phyloP scores from a whole-genome alignment of 306 rosid species.

The Potentilla sterilis region DNA sequence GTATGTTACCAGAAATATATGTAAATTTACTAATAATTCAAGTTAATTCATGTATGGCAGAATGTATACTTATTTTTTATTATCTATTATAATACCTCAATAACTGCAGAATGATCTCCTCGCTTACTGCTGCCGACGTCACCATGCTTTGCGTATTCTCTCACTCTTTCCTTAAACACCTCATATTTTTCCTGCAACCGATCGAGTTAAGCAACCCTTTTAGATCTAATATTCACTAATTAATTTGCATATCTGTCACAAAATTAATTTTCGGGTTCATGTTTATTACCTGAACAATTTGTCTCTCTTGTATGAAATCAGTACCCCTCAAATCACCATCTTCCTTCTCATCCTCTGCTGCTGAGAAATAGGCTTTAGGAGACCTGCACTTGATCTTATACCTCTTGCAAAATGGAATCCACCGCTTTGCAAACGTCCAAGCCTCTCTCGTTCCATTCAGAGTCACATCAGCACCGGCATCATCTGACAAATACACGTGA shows the following conservation, averaged over 20 bases:
- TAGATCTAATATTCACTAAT: neutral
- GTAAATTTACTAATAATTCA: too few relatives aligned
- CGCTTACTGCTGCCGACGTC: conserved; percentile 16
- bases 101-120: conserved; percentile 42
- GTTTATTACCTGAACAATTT: conserved; percentile 33
- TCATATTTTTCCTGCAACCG: conserved; percentile 47
- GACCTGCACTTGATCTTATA: conserved; percentile 43
- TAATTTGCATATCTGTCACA: neutral
- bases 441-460: conserved; percentile 46
- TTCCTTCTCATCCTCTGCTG: conserved; percentile 21
- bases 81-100: conserved; percentile 34
- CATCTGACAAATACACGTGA: conserved; percentile 69
- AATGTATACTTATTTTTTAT: too few relatives aligned
- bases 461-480: conserved; percentile 54
- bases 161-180: conserved; percentile 36
- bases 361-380: conserved; percentile 62
- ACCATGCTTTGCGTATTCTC: conserved; percentile 6
- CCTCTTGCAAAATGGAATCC: conserved; percentile 66
- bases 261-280: neutral
- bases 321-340: conserved; percentile 20
- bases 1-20: too few relatives aligned
- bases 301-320: conserved; percentile 35
- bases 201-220: conserved; percentile 2
- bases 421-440: conserved; percentile 50
- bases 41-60: too few relatives aligned